Evolutionary conservation across 2,329 filamentous ascomycete genomes (phyloP), one percentile per base, ranked within the genome.

Genomic region (Penicillium aurantiogriseum): DNA sequence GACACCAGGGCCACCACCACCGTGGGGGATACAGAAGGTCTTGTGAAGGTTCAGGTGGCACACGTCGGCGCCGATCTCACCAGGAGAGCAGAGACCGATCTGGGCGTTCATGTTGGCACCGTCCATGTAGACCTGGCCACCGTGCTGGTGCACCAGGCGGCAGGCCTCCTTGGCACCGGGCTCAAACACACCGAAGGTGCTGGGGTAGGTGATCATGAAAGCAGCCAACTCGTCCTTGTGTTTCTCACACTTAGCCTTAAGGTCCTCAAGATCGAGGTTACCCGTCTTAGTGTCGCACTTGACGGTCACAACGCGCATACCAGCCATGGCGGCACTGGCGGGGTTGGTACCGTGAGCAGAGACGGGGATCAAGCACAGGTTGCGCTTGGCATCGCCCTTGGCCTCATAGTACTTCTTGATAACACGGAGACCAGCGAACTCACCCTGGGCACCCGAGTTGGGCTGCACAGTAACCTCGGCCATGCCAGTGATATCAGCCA

Each of bases 71-170:
- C 93, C 93, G 65, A 97, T 96, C 74, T 95, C 92, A 39, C 93
- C 93, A 2, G 93, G 93, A 0, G 91, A 96, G 80, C 91, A 96
- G 11, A 97, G 84, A 13, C 93, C 93, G 63, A 97, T 97, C 76
- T 97, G 93, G 19, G 93, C 93, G 72, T 97, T 97, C 91, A 97
- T 94, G 80, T 97, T 97, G 64, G 93, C 93, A 47, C 93, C 93
- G 72, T 97, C 93, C 93, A 97, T 97, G 81, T 97, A 97, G 17
- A 97, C 93, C 71, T 95, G 91, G 10, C 93, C 93, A 51, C 93
- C 93, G 71, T 95, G 81, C 63, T 89, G 77, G 78, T 97, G 93
- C 19, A 97, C 91, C 31, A 95, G 80, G 54, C 91, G 80, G 76
- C 92, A 96, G 17, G 88, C 92, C 71, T 89, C 85, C 79, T 92